These are phyloP conservation scores for Botrytis galanthina DNA, from an alignment of 2,329 filamentous ascomycete species.

Conservation along the genomic window DNA sequence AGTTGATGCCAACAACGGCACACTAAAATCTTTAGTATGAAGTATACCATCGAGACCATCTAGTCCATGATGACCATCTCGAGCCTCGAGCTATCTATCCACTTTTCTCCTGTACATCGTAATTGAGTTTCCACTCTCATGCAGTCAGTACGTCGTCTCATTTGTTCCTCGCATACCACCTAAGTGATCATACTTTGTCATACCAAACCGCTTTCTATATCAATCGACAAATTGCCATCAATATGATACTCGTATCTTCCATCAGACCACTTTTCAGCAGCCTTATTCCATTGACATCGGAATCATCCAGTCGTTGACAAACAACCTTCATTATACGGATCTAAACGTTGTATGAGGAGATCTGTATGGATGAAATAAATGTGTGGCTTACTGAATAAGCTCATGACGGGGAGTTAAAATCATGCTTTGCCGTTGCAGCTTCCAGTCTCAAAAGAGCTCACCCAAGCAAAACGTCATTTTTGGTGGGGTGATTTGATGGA, in stretches of 20 bases:
- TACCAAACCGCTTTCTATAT: neutral
- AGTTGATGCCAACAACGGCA: neutral
- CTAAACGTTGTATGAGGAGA: too few species aligned
- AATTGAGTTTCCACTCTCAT: neutral
- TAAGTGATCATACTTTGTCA: neutral
- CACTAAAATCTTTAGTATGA: neutral
- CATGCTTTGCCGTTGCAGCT: neutral
- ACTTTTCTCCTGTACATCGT: neutral
- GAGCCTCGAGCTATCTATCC: neutral
- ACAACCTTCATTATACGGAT: neutral
- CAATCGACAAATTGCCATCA: neutral
- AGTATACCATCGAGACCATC: neutral
- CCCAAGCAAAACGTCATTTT: slow-evolving; percentile 12
- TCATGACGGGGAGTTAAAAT: neutral
- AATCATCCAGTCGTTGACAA: neutral
- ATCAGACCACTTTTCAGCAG: neutral
- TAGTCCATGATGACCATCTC: neutral
- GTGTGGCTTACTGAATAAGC: slow-evolving; percentile 3
- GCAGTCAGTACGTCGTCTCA: neutral
- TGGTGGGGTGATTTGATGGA: slow-evolving; percentile 24
- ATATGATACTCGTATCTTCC: neutral
- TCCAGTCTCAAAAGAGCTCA: neutral
- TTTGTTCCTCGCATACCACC: neutral
- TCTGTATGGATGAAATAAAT: neutral
- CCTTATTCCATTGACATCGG: neutral